phyloP scores from a whole-genome alignment of 305 asterid species.

The Solanum hybrid region DNA sequence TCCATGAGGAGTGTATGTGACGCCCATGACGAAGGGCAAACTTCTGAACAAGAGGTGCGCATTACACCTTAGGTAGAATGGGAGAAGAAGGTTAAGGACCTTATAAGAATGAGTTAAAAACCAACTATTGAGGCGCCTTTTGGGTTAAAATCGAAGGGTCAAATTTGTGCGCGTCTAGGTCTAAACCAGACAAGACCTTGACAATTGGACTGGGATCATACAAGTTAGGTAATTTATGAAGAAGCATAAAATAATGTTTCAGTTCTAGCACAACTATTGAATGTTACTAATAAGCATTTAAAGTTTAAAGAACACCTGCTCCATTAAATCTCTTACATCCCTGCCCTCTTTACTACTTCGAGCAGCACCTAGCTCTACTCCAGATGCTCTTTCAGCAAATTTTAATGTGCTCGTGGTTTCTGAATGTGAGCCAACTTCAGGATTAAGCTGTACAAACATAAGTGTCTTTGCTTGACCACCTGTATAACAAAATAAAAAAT shows the following conservation, averaged over 20 bases:
- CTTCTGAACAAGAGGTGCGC: background rate
- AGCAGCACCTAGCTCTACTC: conserved; percentile 40
- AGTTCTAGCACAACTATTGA: background rate
- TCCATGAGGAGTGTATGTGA: background rate
- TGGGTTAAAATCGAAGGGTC: background rate
- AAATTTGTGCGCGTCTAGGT: background rate
- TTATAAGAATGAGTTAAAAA: background rate
- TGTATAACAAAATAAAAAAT: background rate
- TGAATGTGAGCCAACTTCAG: conserved; percentile 25
- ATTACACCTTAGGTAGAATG: background rate
- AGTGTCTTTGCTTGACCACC: conserved; percentile 41
- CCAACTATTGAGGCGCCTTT: background rate
- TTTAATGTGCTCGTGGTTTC: conserved; percentile 28
- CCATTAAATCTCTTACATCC: conserved; percentile 34
- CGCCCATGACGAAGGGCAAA: background rate
- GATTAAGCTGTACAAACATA: conserved; percentile 35
- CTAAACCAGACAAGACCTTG: background rate
- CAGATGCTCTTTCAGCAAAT: conserved; percentile 35
- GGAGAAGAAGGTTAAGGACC: background rate
- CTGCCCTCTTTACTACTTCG: conserved; percentile 31
- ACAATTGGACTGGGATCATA: background rate
- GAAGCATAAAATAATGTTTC: background rate
- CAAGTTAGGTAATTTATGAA: background rate
- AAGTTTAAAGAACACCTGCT: conserved; percentile 16
- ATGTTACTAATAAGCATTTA: background rate